Base-by-base conservation (phyloP, 768 basidiomycete genomes). In the Agrocybe chaxingu region DNA sequence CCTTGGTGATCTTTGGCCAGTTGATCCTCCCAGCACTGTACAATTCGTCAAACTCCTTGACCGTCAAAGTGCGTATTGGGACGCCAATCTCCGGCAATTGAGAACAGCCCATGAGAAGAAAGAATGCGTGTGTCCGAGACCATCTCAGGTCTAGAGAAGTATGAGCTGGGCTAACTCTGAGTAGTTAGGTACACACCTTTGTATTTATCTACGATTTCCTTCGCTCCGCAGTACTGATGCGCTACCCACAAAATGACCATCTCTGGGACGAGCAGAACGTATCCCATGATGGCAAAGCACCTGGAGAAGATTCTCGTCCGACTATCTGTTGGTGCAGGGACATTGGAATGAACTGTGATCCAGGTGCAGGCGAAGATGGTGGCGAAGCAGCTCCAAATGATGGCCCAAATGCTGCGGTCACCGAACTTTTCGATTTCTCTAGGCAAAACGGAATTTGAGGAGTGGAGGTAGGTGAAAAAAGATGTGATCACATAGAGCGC, bases 41-140 rank as follows among this genome's bases (percentile, higher is more conserved):
- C n/a, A 55, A 42, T 7, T 44, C 16, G n/a, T 41, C 29, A 10
- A 49, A 40, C 7, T 45, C 38, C 13, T 51, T 47, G n/a, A 35
- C 37, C 10, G 36, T 19, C 31, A 54, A 30, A 34, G 34, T 36
- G 30, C 13, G n/a, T 6, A 36, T 37, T 16, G 16, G 12, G 3
- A 41, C 38, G 19, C 19, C 50, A 10, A 24, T 64, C 67, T 62
- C 62, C 64, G 24, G 53, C 24, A 53, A 40, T 12, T 29, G 30
- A 33, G 50, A 54, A 11, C 53, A 48, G 7, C 53, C 53, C 53
- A 54, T 54, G 31, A 45, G 48, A 5, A 50, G 31, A 45, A 50
- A 54, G 33, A 45, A 38, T 3, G 42, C 53, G 30, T 54, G 48
- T 8, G 53, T 50, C n/a, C 3, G 40, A 1, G 53, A 46, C 53